Evolutionary conservation across 2,329 filamentous ascomycete species (phyloP).

Genomic region (Cyclaneusma minus): DNA sequence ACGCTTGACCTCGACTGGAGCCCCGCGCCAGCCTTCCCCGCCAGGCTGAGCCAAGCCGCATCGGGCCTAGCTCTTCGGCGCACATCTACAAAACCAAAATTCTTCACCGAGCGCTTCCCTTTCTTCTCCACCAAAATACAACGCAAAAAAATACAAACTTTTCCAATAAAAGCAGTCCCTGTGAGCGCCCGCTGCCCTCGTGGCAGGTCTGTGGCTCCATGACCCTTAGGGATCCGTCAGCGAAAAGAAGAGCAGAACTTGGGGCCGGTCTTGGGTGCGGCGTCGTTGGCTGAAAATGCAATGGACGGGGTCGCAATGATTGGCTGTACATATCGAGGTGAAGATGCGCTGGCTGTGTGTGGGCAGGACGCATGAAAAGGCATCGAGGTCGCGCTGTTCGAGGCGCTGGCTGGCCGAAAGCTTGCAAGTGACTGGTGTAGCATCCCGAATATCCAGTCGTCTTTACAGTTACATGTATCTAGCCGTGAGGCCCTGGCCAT

Average conservation of each 20-base stretch:
- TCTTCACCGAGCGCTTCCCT: constrained; percentile 3
- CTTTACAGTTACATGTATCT: no score
- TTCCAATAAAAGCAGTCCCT: constrained; percentile 17
- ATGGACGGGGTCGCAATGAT: constrained; percentile 18
- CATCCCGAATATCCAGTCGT: no score
- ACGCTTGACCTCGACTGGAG: background rate
- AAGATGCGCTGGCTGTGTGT: no score
- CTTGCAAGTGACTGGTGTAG: no score
- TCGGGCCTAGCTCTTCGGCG: background rate
- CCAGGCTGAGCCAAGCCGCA: background rate
- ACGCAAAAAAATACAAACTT: constrained; percentile 11
- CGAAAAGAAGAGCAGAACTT: constrained; percentile 15
- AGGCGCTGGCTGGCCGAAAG: no score
- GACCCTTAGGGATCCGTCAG: constrained; percentile 17
- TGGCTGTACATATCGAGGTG: constrained; percentile 17
- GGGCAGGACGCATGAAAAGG: no score
- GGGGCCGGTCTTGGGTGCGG: constrained; percentile 18
- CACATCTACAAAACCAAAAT: constrained; percentile 1
- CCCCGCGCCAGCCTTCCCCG: background rate
- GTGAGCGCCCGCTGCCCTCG: constrained; percentile 14
- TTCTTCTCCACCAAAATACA: constrained; percentile 6
- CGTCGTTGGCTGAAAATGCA: constrained; percentile 7
- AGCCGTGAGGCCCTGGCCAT: no score
- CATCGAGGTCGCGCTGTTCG: no score
- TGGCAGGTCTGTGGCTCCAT: constrained; percentile 17